phyloP scores from a whole-genome alignment of 352 stramenopile species.

The Thraustotheca clavata region DNA sequence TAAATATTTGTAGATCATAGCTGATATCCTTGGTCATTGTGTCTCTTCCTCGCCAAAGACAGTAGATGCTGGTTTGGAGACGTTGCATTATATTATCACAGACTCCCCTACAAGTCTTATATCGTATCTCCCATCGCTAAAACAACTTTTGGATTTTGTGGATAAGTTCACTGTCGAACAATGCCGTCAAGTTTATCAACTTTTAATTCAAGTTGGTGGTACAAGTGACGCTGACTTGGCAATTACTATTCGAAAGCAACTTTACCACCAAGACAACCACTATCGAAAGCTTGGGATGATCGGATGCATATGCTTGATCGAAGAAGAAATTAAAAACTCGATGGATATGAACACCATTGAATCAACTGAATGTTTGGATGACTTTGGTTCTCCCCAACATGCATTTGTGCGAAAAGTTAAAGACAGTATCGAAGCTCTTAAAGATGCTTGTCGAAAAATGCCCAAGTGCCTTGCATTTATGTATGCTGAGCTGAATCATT shows the following conservation, averaged over 20 bases:
- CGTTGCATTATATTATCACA: conserved; percentile 6
- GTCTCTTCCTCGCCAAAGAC: conserved; percentile 26
- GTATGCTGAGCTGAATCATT: conserved; percentile 32
- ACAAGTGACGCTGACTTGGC: conserved; percentile 40
- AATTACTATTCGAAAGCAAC: conserved; percentile 45
- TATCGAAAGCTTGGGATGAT: conserved; percentile 47
- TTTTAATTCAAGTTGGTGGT: conserved; percentile 42
- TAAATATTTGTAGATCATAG: conserved; percentile 13
- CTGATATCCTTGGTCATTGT: conserved; percentile 35
- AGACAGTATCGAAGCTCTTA: conserved; percentile 9
- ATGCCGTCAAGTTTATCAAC: conserved; percentile 41
- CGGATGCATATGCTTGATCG: conserved; percentile 30
- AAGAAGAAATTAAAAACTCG: conserved; percentile 22
- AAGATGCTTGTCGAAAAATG: conserved; percentile 20
- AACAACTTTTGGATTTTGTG: conserved; percentile 48
- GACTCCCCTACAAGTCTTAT: conserved; percentile 24
- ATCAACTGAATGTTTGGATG: neutral
- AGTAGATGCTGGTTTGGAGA: conserved; percentile 32
- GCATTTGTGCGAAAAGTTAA: neutral
- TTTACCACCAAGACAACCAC: conserved; percentile 41
- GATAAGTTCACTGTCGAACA: conserved; percentile 32
- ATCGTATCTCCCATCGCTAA: conserved; percentile 36
- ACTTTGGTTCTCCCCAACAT: neutral
- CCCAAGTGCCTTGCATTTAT: conserved; percentile 35
- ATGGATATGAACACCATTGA: conserved; percentile 28